phyloP scores from a whole-genome alignment of 2,329 filamentous ascomycete genomes.

The Verticillium zaregamsianum region DNA sequence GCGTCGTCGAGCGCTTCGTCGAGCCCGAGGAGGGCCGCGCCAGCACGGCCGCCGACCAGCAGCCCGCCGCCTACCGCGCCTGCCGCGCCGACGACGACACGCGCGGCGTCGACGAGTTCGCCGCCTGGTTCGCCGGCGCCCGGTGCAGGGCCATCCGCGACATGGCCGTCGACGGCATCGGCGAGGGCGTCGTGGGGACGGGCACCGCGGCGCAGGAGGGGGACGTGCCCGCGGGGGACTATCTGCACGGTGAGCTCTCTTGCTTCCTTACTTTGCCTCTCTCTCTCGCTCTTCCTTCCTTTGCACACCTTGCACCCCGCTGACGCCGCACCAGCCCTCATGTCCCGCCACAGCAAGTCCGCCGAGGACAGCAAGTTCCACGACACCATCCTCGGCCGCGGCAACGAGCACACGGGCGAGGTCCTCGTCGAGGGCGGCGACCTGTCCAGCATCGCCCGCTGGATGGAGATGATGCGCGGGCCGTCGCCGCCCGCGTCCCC shows the following conservation, averaged over 20 bases:
- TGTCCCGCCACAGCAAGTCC: conserved; percentile 88
- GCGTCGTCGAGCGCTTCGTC: conserved; percentile 60
- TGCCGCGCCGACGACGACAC: conserved; percentile 45
- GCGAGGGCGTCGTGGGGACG: neutral
- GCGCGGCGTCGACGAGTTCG: conserved; percentile 71
- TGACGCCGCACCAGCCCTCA: conserved; percentile 54
- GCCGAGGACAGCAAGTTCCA: conserved; percentile 83
- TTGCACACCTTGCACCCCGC: neutral
- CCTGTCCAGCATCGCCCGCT: conserved; percentile 62
- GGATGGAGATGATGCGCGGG: conserved; percentile 32
- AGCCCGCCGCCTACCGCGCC: neutral
- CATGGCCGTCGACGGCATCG: conserved; percentile 3
- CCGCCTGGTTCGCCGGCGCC: conserved; percentile 72
- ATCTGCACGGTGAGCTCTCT: conserved; percentile 53
- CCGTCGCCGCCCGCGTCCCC: conserved; percentile 14
- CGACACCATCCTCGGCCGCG: conserved; percentile 76
- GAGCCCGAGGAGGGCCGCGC: conserved; percentile 58
- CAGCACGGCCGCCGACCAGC: neutral
- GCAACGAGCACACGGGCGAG: conserved; percentile 60
- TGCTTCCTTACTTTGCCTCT: neutral
- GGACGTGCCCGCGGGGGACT: conserved; percentile 62
- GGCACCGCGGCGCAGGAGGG: conserved; percentile 67
- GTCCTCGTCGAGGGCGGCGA: conserved; percentile 76
- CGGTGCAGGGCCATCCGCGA: conserved; percentile 76
- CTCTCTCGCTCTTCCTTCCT: conserved; percentile 6